Base-by-base conservation (phyloP, 2,329 filamentous ascomycete species). In the Aspergillus caelatus region DNA sequence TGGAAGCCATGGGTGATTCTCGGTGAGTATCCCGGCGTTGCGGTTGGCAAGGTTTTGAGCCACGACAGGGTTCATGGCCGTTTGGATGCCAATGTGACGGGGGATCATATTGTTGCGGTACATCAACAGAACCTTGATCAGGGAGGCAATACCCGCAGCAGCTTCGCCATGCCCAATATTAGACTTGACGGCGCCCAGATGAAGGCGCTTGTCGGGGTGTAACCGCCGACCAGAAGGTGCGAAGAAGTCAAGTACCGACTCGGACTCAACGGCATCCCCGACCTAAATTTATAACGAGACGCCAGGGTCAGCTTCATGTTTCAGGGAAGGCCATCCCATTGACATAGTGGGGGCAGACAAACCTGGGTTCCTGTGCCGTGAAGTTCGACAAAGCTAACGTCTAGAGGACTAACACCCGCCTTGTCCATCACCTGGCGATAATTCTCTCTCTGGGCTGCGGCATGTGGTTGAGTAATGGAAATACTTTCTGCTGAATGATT, bases 401-500 rank as follows among this genome's bases (percentile, higher is more conserved):
- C 74, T 8, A 71, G 67, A 11, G 80, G 78, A 30, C 74, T 68
- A 1, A 81, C 68, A 4, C 72, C 74, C 14, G 78, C 76, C 7
- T 73, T 62, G 12, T 72, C 71, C n/a, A 82, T 67, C 3, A 81
- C 72, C 62, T 78, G 72, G 26, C 74, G 69, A 56, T 76, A 79
- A 46, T 78, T 70, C n/a, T 72, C 71, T 7, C 69, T 66, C 57
- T 81, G 79, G 4, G 79, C 74, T 6, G 73, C 75, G 9, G 74
- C 77, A 60, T 80, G 79, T 3, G 80, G 79, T 54, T 77, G 76
- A 1, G 80, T 82, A 63, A 82, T 81, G 3, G 77, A 80, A 8
- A 75, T 72, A 2, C 79, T 89, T 67, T 78, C 71, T 0, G 74
- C 74, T 2, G 78, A 81, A 61, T 84, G 80, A 60, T 84, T 84